Base-by-base conservation (phyloP, 805 yeast species). In the Candida ovalis region DNA sequence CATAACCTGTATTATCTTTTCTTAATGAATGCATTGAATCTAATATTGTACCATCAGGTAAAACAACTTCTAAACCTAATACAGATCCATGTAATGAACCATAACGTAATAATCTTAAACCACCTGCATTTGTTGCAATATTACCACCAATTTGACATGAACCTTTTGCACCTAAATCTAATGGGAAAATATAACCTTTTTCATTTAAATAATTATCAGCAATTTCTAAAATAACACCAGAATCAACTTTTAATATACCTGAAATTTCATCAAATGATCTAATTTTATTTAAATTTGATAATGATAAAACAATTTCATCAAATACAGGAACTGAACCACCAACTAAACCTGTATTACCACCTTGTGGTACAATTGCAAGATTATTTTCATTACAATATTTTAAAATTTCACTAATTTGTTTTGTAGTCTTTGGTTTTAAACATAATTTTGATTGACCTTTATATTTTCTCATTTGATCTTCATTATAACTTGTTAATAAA, bases 111-210 rank as follows among this genome's bases (percentile, higher is more conserved):
- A 91, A 73, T 62, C 98, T 75, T 58, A 91, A 76, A 1, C 98
- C 98, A 62, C 98, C 98, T 4, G 98, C 98, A 64, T 92, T 92
- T 18, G 97, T 89, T 18, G 97, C 96, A 40, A 89, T 92, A 46
- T 84, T 87, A 55, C 97, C 98, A 57, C 97, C 97, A 52, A 92
- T 84, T 58, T 88, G 96, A 64, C 97, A 92, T 1, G 97, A 88
- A 13, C 98, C 98, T 70, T 91, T 91, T 35, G 98, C 97, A 49
- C 98, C 98, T 52, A 91, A 72, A 64, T 91, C 98, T 44, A 91
- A 73, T 24, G 98, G 98, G 76, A 90, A 91, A 47, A 91, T 87
- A 68, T 86, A 86, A 3, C 94, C 96, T n/a, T 80, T 71, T 48
- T 88, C 94, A 17, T 85, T 82, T 47, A 91, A 69, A 60, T 63